These are phyloP conservation scores for Erigeron philadelphicus DNA, from an alignment of 140 eudicot species.

Conservation along the genomic window DNA sequence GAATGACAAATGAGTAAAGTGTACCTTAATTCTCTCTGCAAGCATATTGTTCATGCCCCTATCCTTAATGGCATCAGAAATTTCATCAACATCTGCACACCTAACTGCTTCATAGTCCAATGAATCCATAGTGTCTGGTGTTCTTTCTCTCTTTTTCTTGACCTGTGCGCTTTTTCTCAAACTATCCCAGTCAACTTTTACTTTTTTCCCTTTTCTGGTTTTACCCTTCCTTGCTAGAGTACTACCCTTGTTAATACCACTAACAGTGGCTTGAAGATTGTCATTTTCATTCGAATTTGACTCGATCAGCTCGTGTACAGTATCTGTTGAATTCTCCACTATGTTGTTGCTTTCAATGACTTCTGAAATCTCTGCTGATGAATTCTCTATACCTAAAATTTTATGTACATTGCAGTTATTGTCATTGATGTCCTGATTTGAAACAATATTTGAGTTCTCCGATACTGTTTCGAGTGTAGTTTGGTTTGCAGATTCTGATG, in stretches of 20 bases:
- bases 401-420: slow-evolving; percentile 19
- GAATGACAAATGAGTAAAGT: slow-evolving; percentile 27
- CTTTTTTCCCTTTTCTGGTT: slow-evolving; percentile 38
- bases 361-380: slow-evolving; percentile 35
- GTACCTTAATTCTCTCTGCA: slow-evolving; percentile 88
- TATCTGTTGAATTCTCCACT: slow-evolving; percentile 16
- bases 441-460: slow-evolving; percentile 19
- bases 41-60: slow-evolving; percentile 99
- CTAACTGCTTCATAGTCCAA: slow-evolving; percentile 90
- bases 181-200: slow-evolving; percentile 62
- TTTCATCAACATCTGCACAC: slow-evolving; percentile 62
- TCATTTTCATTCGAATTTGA: slow-evolving; percentile 28
- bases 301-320: not conserved
- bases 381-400: slow-evolving; percentile 13
- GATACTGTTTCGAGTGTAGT: slow-evolving; percentile 19
- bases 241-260: not conserved
- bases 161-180: slow-evolving; percentile 47
- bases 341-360: slow-evolving; percentile 29
- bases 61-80: slow-evolving; percentile 71
- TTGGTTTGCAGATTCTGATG: slow-evolving; percentile 39
- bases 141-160: slow-evolving; percentile 41
- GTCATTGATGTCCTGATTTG: slow-evolving; percentile 18
- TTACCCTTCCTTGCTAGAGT: slow-evolving; percentile 38
- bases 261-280: slow-evolving; percentile 1
- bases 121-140: slow-evolving; percentile 63